These are phyloP conservation scores for Eucalyptus marginata DNA, from an alignment of 345 rosid species.

Conservation along the genomic window DNA sequence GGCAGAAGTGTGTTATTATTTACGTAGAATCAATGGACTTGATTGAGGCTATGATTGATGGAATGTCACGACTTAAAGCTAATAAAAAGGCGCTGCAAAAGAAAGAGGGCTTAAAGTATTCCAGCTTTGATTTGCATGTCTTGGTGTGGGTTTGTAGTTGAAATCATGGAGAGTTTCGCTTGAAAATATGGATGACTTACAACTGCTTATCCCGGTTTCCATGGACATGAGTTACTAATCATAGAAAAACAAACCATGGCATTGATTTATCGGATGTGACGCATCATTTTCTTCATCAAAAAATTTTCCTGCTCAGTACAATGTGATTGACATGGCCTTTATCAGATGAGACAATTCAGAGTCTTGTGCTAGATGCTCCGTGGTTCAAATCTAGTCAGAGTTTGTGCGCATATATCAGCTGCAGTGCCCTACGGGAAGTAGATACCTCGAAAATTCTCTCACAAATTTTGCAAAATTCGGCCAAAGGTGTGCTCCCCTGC, in stretches of 20 bases:
- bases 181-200: background rate
- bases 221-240: background rate
- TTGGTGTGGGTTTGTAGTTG: background rate
- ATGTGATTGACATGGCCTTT: background rate
- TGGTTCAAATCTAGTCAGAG: conserved; percentile 77
- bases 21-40: background rate
- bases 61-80: background rate
- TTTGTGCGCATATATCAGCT: conserved; percentile 82
- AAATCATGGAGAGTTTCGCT: background rate
- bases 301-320: background rate
- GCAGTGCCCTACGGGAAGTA: conserved; percentile 79
- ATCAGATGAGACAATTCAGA: conserved; percentile 64
- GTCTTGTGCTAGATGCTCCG: conserved; percentile 54
- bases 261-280: background rate
- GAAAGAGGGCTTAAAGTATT: background rate
- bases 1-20: background rate
- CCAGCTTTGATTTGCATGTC: background rate
- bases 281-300: background rate
- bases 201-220: background rate
- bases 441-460: conserved; percentile 53
- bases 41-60: background rate
- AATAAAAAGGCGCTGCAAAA: background rate
- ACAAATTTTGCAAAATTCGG: conserved; percentile 30
- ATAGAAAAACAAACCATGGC: background rate
- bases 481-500: conserved; percentile 6